Evolutionary conservation across 73 alveolate species (phyloP), one percentile per base, ranked within the genome.

Genomic region (Tetrahymena elliotti): DNA sequence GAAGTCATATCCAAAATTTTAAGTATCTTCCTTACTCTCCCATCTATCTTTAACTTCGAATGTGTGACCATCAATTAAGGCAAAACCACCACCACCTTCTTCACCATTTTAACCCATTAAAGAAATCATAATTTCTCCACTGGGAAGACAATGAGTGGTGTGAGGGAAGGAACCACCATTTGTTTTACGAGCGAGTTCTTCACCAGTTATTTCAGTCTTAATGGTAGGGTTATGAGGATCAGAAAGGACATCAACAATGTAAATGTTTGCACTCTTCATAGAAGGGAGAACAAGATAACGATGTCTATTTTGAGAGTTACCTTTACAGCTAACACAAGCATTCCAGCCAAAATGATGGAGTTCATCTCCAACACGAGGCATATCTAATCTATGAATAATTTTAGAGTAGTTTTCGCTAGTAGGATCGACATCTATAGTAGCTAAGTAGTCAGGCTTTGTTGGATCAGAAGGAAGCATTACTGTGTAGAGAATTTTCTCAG

Each of bases 321-420:
- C 93, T 37, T 53, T 38, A 41, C 93, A 47, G 36, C 93, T 53
- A 7, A 83, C 36, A 31, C 54, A 35, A 38, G 96, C 93, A 10
- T 93, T 93, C 97, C 97, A 95, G 47, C 97, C 97, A 52, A 82
- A 41, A 38, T 95, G 97, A 18, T 95, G 97, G 24, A 95, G 97
- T 82, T 95, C 97, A 13, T 95, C 97, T 6, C 96, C 97, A n/a
- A 92, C 68, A 20, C 83, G 93, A 37, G 96, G 92, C 97, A 95
- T 95, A 83, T 68, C 84, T 68, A 95, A 33, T 31, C 97, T 93
- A 33, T 93, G 96, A 33, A 95, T 95, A 84, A 52, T 94, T 84
- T 94, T 92, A 40, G 94, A 22, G 38, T 93, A 95, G 52, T 47
- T 93, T 24, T 52, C 53, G 94, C 96, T 93, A 31, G 68, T 37